Evolutionary conservation across 345 rosid genomes (phyloP), one percentile per base, ranked within the genome.

Genomic region (Sisymbrium irio): DNA sequence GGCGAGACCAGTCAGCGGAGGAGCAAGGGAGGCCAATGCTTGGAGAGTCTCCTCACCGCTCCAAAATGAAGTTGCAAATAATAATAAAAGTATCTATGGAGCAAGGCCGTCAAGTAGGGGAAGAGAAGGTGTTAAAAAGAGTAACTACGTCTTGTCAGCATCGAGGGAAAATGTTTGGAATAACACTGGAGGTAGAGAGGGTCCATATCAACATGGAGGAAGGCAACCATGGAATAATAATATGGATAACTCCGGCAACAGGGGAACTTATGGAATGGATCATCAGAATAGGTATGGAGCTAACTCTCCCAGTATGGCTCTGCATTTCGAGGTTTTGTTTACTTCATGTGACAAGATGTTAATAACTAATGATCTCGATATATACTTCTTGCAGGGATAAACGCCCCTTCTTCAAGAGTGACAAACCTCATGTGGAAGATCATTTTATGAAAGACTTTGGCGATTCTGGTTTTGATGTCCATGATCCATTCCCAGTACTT

Each of bases 1-100:
- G 86, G 74, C 54, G 46, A 85, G 82, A 82, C 62, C 74, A 19
- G 65, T 80, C 7, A 81, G 88, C 61, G 97, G 89, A 76, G 98
- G 88, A 80, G 92, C 83, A 59, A 81, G 74, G 76, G 95, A 88
- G 72, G 85, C 86, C 42, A 88, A 79, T 78, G 73, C 84, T 37
- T 88, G 97, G 99, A 86, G 89, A 85, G 80, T 74, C 68, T 82
- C 89, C 66, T 72, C 89, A 46, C 83, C 86, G 37, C 77, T 81
- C 64, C 77, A 81, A 67, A 89, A 81, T 67, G 99, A 83, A 67
- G 71, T 63, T 80, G 84, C 81, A 61, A 78, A 59, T 74, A 85
- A 80, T 63, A 88, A 75, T 80, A 83, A 74, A 41, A 67, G 42
- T 71, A 58, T 22, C 51, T 45, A 80, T 77, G 81, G 77, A 63